phyloP scores from a whole-genome alignment of 352 stramenopile species.

The Blastocystis sp. region DNA sequence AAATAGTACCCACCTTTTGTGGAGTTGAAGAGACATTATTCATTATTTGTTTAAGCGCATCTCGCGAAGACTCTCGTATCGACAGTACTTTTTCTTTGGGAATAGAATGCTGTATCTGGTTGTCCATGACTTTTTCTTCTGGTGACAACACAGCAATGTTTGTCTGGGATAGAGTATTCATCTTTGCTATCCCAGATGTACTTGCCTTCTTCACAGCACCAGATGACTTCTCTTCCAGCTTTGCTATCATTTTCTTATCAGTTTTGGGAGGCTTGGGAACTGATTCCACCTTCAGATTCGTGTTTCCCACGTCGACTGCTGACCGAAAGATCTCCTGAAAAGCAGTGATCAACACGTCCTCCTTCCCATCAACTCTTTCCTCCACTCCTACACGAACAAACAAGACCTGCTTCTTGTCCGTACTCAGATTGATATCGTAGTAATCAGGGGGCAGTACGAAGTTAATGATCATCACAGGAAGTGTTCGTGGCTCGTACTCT shows the following conservation, averaged over 20 bases:
- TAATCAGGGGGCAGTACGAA: constrained; percentile 76
- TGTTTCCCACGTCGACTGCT: constrained; percentile 31
- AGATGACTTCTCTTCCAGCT: too few relatives aligned
- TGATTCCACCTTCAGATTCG: not conserved
- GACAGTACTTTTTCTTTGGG: too few relatives aligned
- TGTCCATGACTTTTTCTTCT: too few relatives aligned
- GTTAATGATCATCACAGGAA: constrained; percentile 84
- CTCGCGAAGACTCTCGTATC: too few relatives aligned
- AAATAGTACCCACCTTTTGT: not conserved
- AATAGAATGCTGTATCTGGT: too few relatives aligned
- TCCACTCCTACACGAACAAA: constrained; percentile 61
- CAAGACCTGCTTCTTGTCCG: constrained; percentile 90
- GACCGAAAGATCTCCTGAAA: constrained; percentile 62
- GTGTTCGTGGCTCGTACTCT: constrained; percentile 80
- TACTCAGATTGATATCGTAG: constrained; percentile 92
- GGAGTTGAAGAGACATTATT: too few relatives aligned
- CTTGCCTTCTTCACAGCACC: too few relatives aligned
- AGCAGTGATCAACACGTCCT: constrained; percentile 62
- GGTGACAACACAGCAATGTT: too few relatives aligned
- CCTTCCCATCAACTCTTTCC: constrained; percentile 59
- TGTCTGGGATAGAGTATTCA: too few relatives aligned
- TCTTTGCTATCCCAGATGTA: too few relatives aligned
- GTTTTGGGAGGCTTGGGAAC: not conserved
- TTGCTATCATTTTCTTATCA: too few relatives aligned
- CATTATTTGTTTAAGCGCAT: too few relatives aligned